Percentiles rank a stretch among this genome's conserved stretches.
phyloP scores from a whole-genome alignment of 768 basidiomycete genomes.

The Hemileccinum rubropunctum region DNA sequence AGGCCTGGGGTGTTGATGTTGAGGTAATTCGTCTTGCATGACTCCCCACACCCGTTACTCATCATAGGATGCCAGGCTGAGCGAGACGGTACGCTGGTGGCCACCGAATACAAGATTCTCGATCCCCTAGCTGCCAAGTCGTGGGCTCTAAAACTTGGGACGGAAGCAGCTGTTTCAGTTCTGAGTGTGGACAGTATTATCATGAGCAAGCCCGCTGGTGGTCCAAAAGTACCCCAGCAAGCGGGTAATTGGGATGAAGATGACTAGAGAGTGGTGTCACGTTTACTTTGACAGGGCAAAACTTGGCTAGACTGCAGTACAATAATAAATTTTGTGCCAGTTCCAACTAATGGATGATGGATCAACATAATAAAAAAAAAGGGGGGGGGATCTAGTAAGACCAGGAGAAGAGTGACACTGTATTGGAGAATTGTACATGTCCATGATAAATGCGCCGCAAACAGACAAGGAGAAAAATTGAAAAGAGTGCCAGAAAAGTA shows the following conservation, averaged over 20 bases:
- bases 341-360: constrained; percentile 18
- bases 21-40: constrained; percentile 52
- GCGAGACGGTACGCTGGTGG: constrained; percentile 69
- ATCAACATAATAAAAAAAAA: constrained; percentile 10
- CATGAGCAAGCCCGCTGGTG: constrained; percentile 92
- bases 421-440: constrained; percentile 28
- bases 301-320: constrained; percentile 24
- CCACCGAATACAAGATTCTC: constrained; percentile 64
- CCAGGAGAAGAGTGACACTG: constrained; percentile 7
- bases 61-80: constrained; percentile 52
- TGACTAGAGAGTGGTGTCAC: constrained; percentile 36
- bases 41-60: neutral
- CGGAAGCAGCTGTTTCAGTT: constrained; percentile 87
- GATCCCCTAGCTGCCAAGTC: constrained; percentile 89
- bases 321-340: constrained; percentile 26
- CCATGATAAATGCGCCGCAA: constrained; percentile 31
- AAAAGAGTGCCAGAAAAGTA: constrained; percentile 12
- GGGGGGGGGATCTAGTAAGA: constrained; percentile 4
- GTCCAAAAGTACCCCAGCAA: constrained; percentile 85
- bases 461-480: neutral
- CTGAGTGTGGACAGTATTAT: constrained; percentile 97
- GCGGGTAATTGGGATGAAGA: constrained; percentile 84
- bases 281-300: constrained; percentile 7
- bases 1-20: constrained; percentile 82
- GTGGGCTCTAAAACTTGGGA: constrained; percentile 89